A percentile compares a stretch with the other conserved stretches of the same genome.
These are phyloP conservation scores for Botrytis porri DNA, from an alignment of 2,329 filamentous ascomycete species.

Conservation along the genomic window DNA sequence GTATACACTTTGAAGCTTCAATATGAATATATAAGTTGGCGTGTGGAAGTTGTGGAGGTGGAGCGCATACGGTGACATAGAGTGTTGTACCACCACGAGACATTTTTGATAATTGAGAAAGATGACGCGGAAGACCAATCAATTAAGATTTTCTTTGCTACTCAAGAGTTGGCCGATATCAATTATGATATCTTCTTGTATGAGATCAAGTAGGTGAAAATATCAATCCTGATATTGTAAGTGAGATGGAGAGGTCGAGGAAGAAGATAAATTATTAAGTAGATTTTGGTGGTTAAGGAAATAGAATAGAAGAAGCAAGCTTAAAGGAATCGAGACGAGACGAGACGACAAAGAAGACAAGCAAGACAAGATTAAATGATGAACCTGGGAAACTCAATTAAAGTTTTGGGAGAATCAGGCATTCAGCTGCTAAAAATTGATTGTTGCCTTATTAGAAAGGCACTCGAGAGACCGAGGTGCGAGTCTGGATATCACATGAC, in stretches of 20 bases:
- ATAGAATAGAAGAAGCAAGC: neutral
- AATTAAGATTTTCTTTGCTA: neutral
- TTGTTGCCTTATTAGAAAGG: neutral
- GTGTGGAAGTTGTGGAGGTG: slow-evolving; percentile 3
- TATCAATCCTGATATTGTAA: neutral
- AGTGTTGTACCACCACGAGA: slow-evolving; percentile 92
- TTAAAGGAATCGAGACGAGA: neutral
- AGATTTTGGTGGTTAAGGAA: neutral
- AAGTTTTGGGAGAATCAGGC: slow-evolving; percentile 2
- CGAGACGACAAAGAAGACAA: neutral
- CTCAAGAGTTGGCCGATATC: slow-evolving; percentile 2
- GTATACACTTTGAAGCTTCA: slow-evolving; percentile 5
- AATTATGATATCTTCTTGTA: neutral
- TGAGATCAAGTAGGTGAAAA: no score
- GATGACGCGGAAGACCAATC: slow-evolving; percentile 7
- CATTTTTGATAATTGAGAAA: slow-evolving; percentile 51
- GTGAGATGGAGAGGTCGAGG: neutral
- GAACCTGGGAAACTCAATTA: neutral
- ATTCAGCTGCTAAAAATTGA: neutral
- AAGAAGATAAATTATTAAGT: neutral
- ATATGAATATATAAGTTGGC: slow-evolving; percentile 19
- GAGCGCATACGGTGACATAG: slow-evolving; percentile 69
- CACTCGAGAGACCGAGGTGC: neutral
- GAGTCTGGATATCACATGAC: neutral
- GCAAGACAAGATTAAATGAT: neutral